phyloP scores from a whole-genome alignment of 345 rosid species.

The Brassica rapa region DNA sequence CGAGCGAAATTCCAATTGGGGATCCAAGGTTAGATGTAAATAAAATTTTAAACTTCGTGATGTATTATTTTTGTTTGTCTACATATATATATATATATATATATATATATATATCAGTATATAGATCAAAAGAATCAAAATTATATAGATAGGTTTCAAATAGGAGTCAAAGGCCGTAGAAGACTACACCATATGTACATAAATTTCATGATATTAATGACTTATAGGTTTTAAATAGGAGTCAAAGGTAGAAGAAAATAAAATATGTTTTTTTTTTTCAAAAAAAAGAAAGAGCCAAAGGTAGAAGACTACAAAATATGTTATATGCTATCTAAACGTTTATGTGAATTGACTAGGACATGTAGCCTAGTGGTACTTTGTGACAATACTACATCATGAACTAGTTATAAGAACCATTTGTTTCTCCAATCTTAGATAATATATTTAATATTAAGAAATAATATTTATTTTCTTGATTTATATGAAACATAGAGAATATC shows the following conservation, averaged over 20 bases:
- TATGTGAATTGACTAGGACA: background rate
- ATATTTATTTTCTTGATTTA: background rate
- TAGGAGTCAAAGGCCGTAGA: background rate
- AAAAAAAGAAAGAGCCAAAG: background rate
- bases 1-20: constrained; percentile 67
- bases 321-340: background rate
- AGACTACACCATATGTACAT: background rate
- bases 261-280: background rate
- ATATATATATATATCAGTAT: too few relatives aligned
- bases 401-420: background rate
- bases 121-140: too few relatives aligned
- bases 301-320: background rate
- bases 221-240: background rate
- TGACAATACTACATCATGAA: background rate
- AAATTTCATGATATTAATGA: background rate
- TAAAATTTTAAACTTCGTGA: background rate
- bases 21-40: constrained; percentile 48
- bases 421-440: background rate
- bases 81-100: too few relatives aligned
- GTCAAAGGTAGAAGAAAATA: background rate
- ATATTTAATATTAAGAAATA: background rate
- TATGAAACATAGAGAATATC: background rate
- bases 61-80: background rate
- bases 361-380: background rate
- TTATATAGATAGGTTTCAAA: background rate